These are phyloP conservation scores for Laguncularia racemosa DNA, from an alignment of 345 rosid species.

Conservation along the genomic window DNA sequence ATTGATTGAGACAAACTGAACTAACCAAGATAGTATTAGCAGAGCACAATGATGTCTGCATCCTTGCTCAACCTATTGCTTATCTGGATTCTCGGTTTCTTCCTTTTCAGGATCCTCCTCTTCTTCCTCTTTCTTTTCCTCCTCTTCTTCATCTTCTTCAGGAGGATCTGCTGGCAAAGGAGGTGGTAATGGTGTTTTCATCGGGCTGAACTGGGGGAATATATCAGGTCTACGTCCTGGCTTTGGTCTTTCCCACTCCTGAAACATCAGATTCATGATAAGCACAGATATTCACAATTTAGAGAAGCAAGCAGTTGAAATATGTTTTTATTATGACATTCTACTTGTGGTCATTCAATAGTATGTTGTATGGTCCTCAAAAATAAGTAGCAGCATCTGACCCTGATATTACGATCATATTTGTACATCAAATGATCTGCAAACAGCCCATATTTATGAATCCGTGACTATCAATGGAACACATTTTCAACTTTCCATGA, in stretches of 20 bases:
- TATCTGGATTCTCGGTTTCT: conserved; percentile 22
- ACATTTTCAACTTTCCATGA: too few species aligned
- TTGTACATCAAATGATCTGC: too few species aligned
- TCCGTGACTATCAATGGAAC: too few species aligned
- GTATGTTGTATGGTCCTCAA: too few species aligned
- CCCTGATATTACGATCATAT: too few species aligned
- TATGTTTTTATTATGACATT: neutral
- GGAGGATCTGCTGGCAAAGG: conserved; percentile 42
- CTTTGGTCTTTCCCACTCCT: conserved; percentile 44
- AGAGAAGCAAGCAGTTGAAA: neutral
- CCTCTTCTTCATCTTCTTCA: conserved; percentile 41
- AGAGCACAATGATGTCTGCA: too few species aligned
- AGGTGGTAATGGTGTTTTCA: conserved; percentile 39
- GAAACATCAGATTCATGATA: neutral
- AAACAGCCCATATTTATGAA: too few species aligned
- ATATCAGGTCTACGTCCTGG: conserved; percentile 42
- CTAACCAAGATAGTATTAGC: too few species aligned
- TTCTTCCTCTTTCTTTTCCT: conserved; percentile 29
- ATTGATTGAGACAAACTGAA: too few species aligned
- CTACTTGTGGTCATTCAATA: neutral
- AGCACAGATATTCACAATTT: neutral
- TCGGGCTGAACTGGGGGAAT: conserved; percentile 38
- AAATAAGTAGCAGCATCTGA: too few species aligned
- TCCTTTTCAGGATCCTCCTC: conserved; percentile 35
- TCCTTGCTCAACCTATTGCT: neutral